Evolutionary conservation across 2,329 filamentous ascomycete genomes (phyloP).

Genomic region (Botrytis squamosa): DNA sequence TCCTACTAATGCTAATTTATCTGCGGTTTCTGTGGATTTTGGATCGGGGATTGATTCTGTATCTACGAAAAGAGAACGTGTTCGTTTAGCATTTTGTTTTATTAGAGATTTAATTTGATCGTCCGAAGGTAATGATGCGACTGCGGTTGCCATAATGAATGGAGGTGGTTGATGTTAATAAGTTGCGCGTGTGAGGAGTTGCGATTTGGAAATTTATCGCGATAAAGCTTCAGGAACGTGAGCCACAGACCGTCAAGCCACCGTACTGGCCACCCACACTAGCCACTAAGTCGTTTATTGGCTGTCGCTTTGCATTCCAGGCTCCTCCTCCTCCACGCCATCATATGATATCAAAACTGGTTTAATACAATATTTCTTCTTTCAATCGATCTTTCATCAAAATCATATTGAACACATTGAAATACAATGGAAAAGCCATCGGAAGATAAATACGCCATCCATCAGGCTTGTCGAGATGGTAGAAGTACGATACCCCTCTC

Average conservation of each 20-base stretch:
- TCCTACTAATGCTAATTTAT: slow-evolving; percentile 34
- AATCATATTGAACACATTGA: neutral
- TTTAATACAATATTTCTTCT: neutral
- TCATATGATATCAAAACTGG: slow-evolving; percentile 1
- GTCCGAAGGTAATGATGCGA: slow-evolving; percentile 12
- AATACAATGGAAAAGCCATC: slow-evolving; percentile 17
- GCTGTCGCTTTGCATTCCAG: slow-evolving; percentile 10
- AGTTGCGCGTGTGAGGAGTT: neutral
- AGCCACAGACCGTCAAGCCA: slow-evolving; percentile 6
- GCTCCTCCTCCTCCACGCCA: slow-evolving; percentile 16
- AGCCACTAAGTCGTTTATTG: neutral
- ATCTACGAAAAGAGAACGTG: slow-evolving; percentile 44
- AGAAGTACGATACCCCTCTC: slow-evolving; percentile 58
- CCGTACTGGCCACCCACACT: neutral
- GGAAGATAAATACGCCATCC: slow-evolving; percentile 72
- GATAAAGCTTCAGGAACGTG: slow-evolving; percentile 20
- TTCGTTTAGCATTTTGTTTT: slow-evolving; percentile 44
- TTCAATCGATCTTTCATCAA: neutral
- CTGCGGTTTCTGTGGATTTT: slow-evolving; percentile 34
- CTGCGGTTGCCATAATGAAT: slow-evolving; percentile 17
- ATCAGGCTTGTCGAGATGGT: slow-evolving; percentile 83
- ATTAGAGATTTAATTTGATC: slow-evolving; percentile 43
- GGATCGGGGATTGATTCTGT: slow-evolving; percentile 27
- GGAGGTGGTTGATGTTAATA: slow-evolving; percentile 7
- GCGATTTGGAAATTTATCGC: slow-evolving; percentile 17